phyloP scores from a whole-genome alignment of 1,139 yeast species.

The Lodderomyces metapsilosis region DNA sequence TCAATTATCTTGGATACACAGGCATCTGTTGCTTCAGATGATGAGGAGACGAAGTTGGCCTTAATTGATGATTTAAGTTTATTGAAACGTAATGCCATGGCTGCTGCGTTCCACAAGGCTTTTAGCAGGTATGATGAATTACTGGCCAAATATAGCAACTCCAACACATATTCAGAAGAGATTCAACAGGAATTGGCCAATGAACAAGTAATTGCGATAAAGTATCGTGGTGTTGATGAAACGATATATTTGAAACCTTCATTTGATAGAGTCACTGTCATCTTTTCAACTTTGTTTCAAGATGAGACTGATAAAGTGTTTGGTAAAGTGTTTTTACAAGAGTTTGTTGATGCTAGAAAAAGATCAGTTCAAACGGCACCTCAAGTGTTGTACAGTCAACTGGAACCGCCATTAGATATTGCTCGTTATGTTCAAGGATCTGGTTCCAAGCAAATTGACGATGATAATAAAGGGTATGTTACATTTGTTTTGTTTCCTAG shows the following conservation, averaged over 20 bases:
- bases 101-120: conserved; percentile 90
- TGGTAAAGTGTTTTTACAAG: conserved; percentile 94
- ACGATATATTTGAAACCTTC: conserved; percentile 88
- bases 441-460: conserved; percentile 19
- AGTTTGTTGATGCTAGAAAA: conserved; percentile 93
- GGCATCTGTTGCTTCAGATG: conserved; percentile 30
- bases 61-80: conserved; percentile 67
- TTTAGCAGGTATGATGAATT: conserved; percentile 75
- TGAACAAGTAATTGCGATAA: conserved; percentile 67
- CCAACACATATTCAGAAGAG: conserved; percentile 51
- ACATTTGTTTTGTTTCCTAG: conserved; percentile 77
- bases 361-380: conserved; percentile 98
- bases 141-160: conserved; percentile 50
- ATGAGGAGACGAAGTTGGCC: conserved; percentile 46
- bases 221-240: conserved; percentile 86
- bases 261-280: conserved; percentile 93
- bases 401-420: conserved; percentile 92
- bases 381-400: conserved; percentile 87
- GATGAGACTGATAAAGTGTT: conserved; percentile 96
- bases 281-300: conserved; percentile 89
- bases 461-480: conserved; percentile 65
- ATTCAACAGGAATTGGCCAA: conserved; percentile 46
- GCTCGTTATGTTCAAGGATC: conserved; percentile 31
- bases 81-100: conserved; percentile 82
- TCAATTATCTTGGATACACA: conserved; percentile 69